Conservation (phyloP, 2,329 filamentous ascomycete species). For the Pseudocercospora fijiensis region DNA sequence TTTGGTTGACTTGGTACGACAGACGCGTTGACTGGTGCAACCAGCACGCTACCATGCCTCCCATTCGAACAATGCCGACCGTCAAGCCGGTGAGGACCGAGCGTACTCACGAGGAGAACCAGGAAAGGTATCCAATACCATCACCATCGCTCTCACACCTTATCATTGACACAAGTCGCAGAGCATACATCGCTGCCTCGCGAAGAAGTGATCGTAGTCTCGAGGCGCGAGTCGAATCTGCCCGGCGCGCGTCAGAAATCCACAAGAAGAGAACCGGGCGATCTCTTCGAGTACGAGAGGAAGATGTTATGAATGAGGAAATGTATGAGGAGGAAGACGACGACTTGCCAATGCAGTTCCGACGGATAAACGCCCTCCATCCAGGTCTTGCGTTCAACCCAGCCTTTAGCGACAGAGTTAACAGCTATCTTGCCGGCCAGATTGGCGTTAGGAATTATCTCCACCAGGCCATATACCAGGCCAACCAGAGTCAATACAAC, state of each 20-base stretch:
- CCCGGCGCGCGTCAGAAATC: conserved; percentile 82
- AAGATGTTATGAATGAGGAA: conserved; percentile 85
- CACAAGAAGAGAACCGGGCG: conserved; percentile 86
- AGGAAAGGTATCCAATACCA: conserved; percentile 57
- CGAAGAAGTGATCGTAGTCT: conserved; percentile 80
- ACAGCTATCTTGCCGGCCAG: conserved; percentile 58
- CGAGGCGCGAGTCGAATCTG: conserved; percentile 85
- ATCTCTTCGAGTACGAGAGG: conserved; percentile 74
- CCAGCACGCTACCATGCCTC: conserved; percentile 32
- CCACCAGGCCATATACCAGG: conserved; percentile 47
- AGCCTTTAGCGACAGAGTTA: conserved; percentile 60
- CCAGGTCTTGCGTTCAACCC: conserved; percentile 42
- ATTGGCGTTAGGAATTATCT: conserved; percentile 56
- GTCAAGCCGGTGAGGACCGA: conserved; percentile 61
- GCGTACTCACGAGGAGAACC: conserved; percentile 76
- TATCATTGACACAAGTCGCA: conserved; percentile 35
- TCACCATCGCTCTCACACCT: conserved; percentile 11
- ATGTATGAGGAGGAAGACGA: conserved; percentile 97
- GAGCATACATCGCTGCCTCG: conserved; percentile 90
- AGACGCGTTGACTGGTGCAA: not conserved
- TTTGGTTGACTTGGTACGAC: not conserved
- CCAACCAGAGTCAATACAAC: conserved; percentile 40
- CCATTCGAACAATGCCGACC: conserved; percentile 40
- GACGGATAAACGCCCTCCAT: conserved; percentile 63
- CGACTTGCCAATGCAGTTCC: conserved; percentile 67